These are phyloP conservation scores for Buxus sempervirens DNA, from an alignment of 164 flowering plant species.

Conservation along the genomic window DNA sequence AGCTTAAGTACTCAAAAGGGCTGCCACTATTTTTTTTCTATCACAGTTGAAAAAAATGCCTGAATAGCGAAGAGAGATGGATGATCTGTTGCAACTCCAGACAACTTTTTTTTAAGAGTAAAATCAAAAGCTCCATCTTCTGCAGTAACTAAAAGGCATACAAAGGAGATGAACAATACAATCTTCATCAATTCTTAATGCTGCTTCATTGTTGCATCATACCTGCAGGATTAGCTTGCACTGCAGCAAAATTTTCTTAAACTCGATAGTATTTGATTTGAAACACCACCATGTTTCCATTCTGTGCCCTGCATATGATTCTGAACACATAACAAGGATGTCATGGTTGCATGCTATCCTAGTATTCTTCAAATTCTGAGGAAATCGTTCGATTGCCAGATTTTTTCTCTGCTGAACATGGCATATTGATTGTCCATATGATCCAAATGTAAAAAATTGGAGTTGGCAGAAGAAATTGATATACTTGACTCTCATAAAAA, in stretches of 20 bases:
- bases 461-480: too few species aligned
- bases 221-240: slow-evolving; percentile 1
- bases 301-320: too few species aligned
- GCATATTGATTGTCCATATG: too few species aligned
- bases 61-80: slow-evolving; percentile 67
- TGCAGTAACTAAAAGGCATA: slow-evolving; percentile 8
- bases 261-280: neutral
- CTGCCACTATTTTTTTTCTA: slow-evolving; percentile 56
- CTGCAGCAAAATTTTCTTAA: neutral
- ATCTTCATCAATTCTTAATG: neutral
- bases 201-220: neutral
- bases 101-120: slow-evolving; percentile 66
- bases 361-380: neutral
- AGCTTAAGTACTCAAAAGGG: slow-evolving; percentile 72
- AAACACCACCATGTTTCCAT: neutral
- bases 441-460: too few species aligned
- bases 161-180: neutral
- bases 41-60: slow-evolving; percentile 61
- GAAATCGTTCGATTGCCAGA: too few species aligned
- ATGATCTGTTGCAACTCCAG: slow-evolving; percentile 59
- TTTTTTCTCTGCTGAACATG: too few species aligned
- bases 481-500: too few species aligned
- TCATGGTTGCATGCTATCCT: neutral
- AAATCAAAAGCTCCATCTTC: slow-evolving; percentile 33
- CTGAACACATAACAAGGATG: too few species aligned